These are phyloP conservation scores for Avena insularis DNA, from an alignment of 176 grass and related monocot genomes.

Conservation along the genomic window DNA sequence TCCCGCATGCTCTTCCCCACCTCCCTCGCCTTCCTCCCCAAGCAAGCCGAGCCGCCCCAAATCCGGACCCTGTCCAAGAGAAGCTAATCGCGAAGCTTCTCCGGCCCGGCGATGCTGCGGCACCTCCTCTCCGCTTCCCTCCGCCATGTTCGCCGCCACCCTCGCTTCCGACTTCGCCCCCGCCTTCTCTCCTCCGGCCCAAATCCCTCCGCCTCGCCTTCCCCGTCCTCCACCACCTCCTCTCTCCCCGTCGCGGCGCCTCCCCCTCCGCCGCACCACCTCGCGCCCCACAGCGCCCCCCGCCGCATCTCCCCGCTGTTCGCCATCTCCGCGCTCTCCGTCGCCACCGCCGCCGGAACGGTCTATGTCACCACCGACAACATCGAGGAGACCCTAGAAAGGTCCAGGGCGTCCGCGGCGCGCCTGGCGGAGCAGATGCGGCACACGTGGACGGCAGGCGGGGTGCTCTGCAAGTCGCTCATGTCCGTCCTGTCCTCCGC, in stretches of 20 bases:
- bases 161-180: constrained; percentile 19
- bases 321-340: constrained; percentile 51
- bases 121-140: constrained; percentile 39
- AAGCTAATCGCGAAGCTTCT: not conserved
- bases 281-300: constrained; percentile 48
- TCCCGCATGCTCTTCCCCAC: constrained; percentile 27
- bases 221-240: constrained; percentile 36
- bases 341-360: constrained; percentile 40
- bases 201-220: not conserved
- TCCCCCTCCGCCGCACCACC: constrained; percentile 42
- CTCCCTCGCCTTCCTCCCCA: constrained; percentile 46
- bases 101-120: constrained; percentile 51
- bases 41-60: constrained; percentile 33
- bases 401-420: constrained; percentile 66
- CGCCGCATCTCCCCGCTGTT: constrained; percentile 60
- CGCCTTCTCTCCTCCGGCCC: constrained; percentile 39
- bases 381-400: constrained; percentile 74
- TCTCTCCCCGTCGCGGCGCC: constrained; percentile 33
- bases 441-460: constrained; percentile 67
- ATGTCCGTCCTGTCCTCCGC: constrained; percentile 82
- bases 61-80: not conserved
- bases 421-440: constrained; percentile 75
- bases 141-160: constrained; percentile 29
- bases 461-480: constrained; percentile 81
- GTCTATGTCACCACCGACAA: constrained; percentile 53